Conservation (phyloP, 768 basidiomycete genomes). For the Steccherinum ochraceum region DNA sequence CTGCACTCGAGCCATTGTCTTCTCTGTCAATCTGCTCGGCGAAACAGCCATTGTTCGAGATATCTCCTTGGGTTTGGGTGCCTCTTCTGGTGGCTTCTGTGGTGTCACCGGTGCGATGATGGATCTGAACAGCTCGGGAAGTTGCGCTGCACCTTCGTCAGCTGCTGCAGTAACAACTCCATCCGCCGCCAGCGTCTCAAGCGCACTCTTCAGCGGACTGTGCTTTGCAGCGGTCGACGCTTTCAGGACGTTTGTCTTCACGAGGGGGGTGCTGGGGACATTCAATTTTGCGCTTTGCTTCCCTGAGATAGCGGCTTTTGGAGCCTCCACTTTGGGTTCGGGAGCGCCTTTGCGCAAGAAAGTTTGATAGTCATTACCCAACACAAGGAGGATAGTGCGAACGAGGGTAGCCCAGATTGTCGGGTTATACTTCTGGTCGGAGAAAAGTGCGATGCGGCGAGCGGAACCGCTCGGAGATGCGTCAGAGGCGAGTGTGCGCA, state of each 20-base stretch:
- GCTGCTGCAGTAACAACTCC: conserved; percentile 34
- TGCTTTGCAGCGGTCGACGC: conserved; percentile 19
- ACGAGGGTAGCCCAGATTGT: conserved; percentile 57
- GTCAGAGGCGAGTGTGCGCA: conserved; percentile 44
- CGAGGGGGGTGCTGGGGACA: conserved; percentile 30
- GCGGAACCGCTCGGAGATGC: conserved; percentile 32
- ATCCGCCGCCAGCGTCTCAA: conserved; percentile 55
- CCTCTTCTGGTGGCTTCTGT: neutral
- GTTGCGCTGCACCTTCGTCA: conserved; percentile 38
- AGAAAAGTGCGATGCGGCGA: conserved; percentile 52
- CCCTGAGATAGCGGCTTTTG: conserved; percentile 23
- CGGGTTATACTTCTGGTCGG: conserved; percentile 60
- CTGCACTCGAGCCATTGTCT: too few relatives aligned
- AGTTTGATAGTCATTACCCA: conserved; percentile 66
- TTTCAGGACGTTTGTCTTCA: conserved; percentile 40
- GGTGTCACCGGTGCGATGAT: conserved; percentile 16
- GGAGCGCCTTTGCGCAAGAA: conserved; percentile 54
- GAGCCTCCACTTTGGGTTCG: conserved; percentile 10
- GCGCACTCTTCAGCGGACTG: conserved; percentile 49
- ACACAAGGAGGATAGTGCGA: conserved; percentile 50
- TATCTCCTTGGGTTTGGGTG: neutral
- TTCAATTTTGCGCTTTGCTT: conserved; percentile 30
- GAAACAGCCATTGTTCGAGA: too few relatives aligned
- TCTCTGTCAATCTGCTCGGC: too few relatives aligned
- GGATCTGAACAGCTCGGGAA: conserved; percentile 47